Base-by-base conservation (phyloP, 352 stramenopile species). In the Phytophthora pini region DNA sequence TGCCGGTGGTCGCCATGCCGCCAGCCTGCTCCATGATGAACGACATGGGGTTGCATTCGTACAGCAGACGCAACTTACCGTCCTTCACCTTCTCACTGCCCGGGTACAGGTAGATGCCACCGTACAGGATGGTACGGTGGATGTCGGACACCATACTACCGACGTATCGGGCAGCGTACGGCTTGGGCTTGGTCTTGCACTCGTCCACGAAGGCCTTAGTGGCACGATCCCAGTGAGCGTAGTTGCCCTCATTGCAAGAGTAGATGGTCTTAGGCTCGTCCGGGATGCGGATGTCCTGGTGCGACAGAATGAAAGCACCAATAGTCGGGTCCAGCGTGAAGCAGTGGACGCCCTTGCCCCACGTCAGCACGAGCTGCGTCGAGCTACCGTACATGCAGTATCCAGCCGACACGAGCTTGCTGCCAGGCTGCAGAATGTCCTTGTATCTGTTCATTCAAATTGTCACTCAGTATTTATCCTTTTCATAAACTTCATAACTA, bases 1-100 rank as follows among this genome's bases (percentile, higher is more conserved):
- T 91, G 74, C 97, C 97, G 17, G 97, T 99, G 22, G 94, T 99
- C 46, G 97, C 91, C 57, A 98, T 90, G 47, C 97, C 97, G 56
- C 97, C 97, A 55, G 97, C 97, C 79, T 99, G 90, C 71, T 99
- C 97, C 59, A 99, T 97, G 73, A 99, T 98, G 75, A 99, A 96
- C 50, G 97, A 98, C 98, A 99, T 99, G n/a, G 98, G 97, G 88
- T 99, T 99, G 77, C 93, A 97, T 80, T 99, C 97, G 81, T 99
- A 99, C 6, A 99, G 89, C 59, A 99, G 85, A 82, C 97, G 94
- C 70, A 99, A 87, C 83, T 99, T 99, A 77, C 90, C 91, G 20
- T 72, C 76, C 69, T 92, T 91, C 73, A 61, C 87, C 76, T 99
- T 99, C 53, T 86, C 88, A 70, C 99, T 97, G 9, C 94, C 91